Percentiles rank a stretch among this genome's conserved stretches.
Evolutionary conservation across 2,329 filamentous ascomycete genomes (phyloP).

Genomic region (Fusarium nisikadoi): DNA sequence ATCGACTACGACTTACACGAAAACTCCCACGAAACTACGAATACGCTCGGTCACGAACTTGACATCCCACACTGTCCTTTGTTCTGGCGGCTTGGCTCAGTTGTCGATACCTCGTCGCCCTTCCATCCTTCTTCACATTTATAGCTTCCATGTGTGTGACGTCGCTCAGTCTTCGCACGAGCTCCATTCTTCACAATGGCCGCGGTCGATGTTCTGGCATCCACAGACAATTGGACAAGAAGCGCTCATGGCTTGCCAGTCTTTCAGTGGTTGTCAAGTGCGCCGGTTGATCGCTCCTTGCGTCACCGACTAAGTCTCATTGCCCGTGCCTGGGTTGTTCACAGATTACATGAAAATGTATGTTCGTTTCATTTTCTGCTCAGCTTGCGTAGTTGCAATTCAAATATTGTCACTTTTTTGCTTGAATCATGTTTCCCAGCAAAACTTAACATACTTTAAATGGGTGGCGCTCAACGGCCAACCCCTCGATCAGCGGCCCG

Average conservation of each 20-base stretch:
- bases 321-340: conserved; percentile 48
- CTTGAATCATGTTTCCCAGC: conserved; percentile 2
- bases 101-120: conserved; percentile 20
- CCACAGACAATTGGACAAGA: conserved; percentile 56
- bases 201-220: conserved; percentile 59
- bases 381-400: neutral
- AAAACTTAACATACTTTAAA: conserved; percentile 31
- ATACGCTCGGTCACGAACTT: conserved; percentile 12
- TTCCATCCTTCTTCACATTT: conserved; percentile 24
- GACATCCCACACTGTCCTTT: conserved; percentile 9
- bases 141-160: conserved; percentile 65
- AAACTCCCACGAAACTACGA: conserved; percentile 3
- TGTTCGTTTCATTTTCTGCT: conserved; percentile 20
- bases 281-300: conserved; percentile 44
- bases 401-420: conserved; percentile 4
- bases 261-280: conserved; percentile 46
- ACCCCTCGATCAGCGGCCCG: conserved; percentile 40
- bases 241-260: conserved; percentile 52
- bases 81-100: conserved; percentile 18
- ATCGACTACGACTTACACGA: conserved; percentile 33
- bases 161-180: conserved; percentile 54
- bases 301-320: conserved; percentile 46
- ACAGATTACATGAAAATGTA: conserved; percentile 39
- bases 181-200: conserved; percentile 65
- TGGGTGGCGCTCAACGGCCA: conserved; percentile 41